A percentile compares a stretch with the other conserved stretches of the same genome.
Conservation (phyloP, 192 early-diverging fungal species). For the Mortierella claussenii region DNA sequence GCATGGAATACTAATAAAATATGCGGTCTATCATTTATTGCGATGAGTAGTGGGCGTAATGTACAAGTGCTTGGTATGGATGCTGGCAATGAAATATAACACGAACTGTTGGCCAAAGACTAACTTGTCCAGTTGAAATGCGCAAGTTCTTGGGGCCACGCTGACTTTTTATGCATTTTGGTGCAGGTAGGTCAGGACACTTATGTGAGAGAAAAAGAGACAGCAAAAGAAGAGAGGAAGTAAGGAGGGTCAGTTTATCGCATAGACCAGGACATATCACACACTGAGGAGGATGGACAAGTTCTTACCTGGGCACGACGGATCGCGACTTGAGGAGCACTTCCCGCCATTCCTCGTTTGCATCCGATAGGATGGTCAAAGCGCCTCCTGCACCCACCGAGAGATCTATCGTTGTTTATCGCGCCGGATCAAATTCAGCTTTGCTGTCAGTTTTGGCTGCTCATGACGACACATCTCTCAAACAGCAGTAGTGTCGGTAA, state of each 20-base stretch:
- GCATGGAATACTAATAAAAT: too few relatives aligned
- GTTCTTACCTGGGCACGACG: constrained; percentile 61
- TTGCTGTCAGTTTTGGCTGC: too few relatives aligned
- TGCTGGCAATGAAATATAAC: too few relatives aligned
- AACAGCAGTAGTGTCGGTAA: too few relatives aligned
- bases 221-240: neutral
- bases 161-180: constrained; percentile 2
- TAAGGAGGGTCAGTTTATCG: neutral
- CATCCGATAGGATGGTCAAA: constrained; percentile 87
- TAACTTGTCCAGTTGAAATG: too few relatives aligned
- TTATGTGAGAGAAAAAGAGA: neutral
- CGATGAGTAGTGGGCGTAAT: too few relatives aligned
- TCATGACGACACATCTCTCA: too few relatives aligned
- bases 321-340: constrained; percentile 81
- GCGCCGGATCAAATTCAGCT: too few relatives aligned
- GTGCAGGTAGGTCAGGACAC: constrained; percentile 34
- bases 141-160: neutral
- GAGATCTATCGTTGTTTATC: too few relatives aligned
- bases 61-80: too few relatives aligned
- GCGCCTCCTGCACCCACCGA: constrained; percentile 95
- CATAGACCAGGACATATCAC: neutral
- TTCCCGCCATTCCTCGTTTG: constrained; percentile 89
- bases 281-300: neutral
- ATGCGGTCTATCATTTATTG: too few relatives aligned
- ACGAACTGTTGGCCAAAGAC: neutral